These are phyloP conservation scores for Pseudogymnoascus sp. DNA, from an alignment of 2,329 filamentous ascomycete species.

Conservation along the genomic window DNA sequence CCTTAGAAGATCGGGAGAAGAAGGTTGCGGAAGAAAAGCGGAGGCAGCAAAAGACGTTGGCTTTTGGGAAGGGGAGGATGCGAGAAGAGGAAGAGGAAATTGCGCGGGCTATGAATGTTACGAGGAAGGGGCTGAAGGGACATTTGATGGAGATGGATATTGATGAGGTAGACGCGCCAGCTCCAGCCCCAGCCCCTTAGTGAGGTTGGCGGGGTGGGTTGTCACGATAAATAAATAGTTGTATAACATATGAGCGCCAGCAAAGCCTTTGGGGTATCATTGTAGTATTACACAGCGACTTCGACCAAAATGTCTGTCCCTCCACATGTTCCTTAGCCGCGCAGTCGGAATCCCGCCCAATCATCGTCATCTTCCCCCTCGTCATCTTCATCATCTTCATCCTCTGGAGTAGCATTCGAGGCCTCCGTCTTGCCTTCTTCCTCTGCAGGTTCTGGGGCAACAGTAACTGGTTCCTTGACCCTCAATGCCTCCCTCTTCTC, in stretches of 20 bases:
- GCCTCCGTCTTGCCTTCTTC: conserved; percentile 20
- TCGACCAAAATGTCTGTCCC: not conserved
- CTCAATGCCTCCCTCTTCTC: conserved; percentile 62
- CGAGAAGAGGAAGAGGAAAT: conserved; percentile 61
- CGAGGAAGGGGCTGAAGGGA: conserved; percentile 55
- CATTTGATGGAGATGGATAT: conserved; percentile 37
- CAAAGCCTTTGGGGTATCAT: conserved; percentile 2
- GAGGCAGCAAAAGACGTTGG: conserved; percentile 49
- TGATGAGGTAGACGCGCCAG: conserved; percentile 10
- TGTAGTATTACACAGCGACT: conserved; percentile 1
- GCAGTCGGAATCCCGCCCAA: conserved; percentile 46
- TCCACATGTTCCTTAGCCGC: conserved; percentile 7
- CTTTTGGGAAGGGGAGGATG: conserved; percentile 51
- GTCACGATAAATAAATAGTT: not conserved
- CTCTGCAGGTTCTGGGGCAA: conserved; percentile 20
- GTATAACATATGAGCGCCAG: not conserved
- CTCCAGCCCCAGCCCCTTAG: not conserved
- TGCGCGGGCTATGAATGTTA: conserved; percentile 59
- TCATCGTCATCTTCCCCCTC: conserved; percentile 44
- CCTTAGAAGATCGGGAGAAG: conserved; percentile 55
- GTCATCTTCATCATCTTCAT: conserved; percentile 33
- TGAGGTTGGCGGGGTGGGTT: not conserved
- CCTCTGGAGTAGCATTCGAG: conserved; percentile 26
- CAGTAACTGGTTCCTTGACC: conserved; percentile 27
- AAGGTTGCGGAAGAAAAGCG: conserved; percentile 55